Conservation (phyloP, 805 yeast genomes). For the Candida montana region DNA sequence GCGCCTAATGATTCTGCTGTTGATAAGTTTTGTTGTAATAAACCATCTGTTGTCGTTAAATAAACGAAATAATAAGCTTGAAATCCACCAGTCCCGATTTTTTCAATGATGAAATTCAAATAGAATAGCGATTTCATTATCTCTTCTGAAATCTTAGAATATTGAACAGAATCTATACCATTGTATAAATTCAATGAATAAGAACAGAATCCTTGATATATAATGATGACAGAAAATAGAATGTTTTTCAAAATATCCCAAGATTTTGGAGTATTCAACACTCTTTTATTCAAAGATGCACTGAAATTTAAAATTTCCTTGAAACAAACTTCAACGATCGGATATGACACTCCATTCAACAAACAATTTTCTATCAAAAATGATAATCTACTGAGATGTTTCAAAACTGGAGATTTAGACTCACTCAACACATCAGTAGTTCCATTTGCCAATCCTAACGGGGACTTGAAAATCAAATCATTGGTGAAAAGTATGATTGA, state of each 20-base stretch:
- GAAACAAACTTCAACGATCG: constrained; percentile 14
- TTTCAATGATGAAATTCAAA: constrained; percentile 41
- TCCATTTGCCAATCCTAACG: constrained; percentile 14
- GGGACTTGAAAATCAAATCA: constrained; percentile 20
- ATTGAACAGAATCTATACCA: constrained; percentile 12
- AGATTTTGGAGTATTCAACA: constrained; percentile 12
- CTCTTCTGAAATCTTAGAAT: constrained; percentile 23
- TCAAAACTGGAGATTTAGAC: constrained; percentile 35
- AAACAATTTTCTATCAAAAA: constrained; percentile 37
- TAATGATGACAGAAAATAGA: constrained; percentile 43
- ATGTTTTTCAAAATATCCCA: constrained; percentile 38
- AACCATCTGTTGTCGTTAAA: constrained; percentile 40
- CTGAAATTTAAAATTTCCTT: constrained; percentile 13
- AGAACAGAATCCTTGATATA: constrained; percentile 45
- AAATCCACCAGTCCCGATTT: constrained; percentile 61
- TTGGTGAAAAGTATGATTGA: constrained; percentile 14
- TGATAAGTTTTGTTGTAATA: constrained; percentile 25
- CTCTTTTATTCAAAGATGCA: constrained; percentile 5
- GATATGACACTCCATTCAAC: constrained; percentile 17
- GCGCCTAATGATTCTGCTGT: constrained; percentile 26
- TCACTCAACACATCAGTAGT: constrained; percentile 1
- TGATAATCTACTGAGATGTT: constrained; percentile 45
- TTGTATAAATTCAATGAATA: constrained; percentile 29
- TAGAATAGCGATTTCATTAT: constrained; percentile 39
- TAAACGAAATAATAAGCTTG: constrained; percentile 58